phyloP scores from a whole-genome alignment of 345 rosid species.

The Lepidium sativum region DNA sequence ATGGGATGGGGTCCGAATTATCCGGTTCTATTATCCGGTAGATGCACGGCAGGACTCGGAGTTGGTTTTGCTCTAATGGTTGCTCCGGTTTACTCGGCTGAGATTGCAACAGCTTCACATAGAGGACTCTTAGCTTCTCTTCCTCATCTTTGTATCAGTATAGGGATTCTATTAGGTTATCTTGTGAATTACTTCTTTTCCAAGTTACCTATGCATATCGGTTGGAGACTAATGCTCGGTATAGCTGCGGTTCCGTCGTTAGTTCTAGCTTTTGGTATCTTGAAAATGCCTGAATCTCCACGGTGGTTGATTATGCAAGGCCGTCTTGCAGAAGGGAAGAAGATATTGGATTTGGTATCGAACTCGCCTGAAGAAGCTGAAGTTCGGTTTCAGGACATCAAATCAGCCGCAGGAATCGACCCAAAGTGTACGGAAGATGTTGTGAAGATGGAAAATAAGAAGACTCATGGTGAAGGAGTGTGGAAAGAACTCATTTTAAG shows the following conservation, averaged over 20 bases:
- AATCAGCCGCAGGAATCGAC: conserved; percentile 59
- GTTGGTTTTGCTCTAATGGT: conserved; percentile 89
- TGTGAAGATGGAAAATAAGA: conserved; percentile 19
- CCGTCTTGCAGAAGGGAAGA: conserved; percentile 47
- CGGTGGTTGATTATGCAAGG: conserved; percentile 76
- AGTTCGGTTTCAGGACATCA: conserved; percentile 47
- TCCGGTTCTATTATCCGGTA: conserved; percentile 46
- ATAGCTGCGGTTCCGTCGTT: conserved; percentile 70
- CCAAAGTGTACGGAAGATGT: conserved; percentile 31
- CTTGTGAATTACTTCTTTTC: conserved; percentile 53
- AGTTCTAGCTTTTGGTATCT: conserved; percentile 41
- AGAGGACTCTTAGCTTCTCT: conserved; percentile 68
- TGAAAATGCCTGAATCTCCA: conserved; percentile 81
- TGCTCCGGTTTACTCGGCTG: conserved; percentile 85
- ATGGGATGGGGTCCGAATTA: conserved; percentile 84
- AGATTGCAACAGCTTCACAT: conserved; percentile 55
- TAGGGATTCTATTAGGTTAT: conserved; percentile 69
- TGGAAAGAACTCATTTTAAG: conserved; percentile 65
- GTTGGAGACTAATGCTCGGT: conserved; percentile 94
- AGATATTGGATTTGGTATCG: conserved; percentile 35
- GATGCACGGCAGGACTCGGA: conserved; percentile 76
- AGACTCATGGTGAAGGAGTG: conserved; percentile 46
- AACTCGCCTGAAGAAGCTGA: conserved; percentile 57
- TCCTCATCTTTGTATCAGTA: conserved; percentile 68
- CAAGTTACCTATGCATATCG: conserved; percentile 49